A percentile compares a stretch with the other conserved stretches of the same genome.
Evolutionary conservation across 108 stramenopile species (phyloP).

Genomic region (Skeletonema potamos): DNA sequence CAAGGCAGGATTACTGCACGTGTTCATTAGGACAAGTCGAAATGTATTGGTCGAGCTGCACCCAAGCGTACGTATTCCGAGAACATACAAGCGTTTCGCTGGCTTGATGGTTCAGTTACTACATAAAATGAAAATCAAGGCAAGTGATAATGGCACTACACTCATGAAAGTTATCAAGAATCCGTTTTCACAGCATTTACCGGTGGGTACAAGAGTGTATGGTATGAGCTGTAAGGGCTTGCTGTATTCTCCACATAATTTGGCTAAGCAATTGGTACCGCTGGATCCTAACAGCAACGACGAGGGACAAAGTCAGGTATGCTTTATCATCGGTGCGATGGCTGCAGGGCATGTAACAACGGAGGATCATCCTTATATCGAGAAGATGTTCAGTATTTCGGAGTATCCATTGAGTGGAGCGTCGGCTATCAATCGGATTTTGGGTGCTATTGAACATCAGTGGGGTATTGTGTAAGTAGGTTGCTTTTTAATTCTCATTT

Average conservation of each 20-base stretch:
- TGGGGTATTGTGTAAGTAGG: slow-evolving; percentile 92
- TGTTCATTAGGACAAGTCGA: slow-evolving; percentile 90
- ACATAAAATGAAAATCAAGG: slow-evolving; percentile 99
- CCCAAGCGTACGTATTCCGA: slow-evolving; percentile 91
- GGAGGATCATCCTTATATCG: slow-evolving; percentile 95
- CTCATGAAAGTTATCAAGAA: slow-evolving; percentile 98
- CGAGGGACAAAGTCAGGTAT: slow-evolving; percentile 63
- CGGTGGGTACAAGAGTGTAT: slow-evolving; percentile 89
- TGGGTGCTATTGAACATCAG: slow-evolving; percentile 92
- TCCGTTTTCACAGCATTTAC: slow-evolving; percentile 95
- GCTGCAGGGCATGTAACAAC: slow-evolving; percentile 89
- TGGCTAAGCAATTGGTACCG: slow-evolving; percentile 82
- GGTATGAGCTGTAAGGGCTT: slow-evolving; percentile 84
- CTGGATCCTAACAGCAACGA: slow-evolving; percentile 33
- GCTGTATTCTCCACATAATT: slow-evolving; percentile 81
- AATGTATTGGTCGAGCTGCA: slow-evolving; percentile 97
- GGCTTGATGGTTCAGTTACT: slow-evolving; percentile 95
- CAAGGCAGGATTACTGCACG: slow-evolving; percentile 92
- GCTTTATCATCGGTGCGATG: slow-evolving; percentile 97
- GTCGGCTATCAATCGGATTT: slow-evolving; percentile 86
- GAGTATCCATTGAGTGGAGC: slow-evolving; percentile 96
- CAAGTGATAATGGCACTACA: slow-evolving; percentile 86
- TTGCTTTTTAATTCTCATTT: not conserved
- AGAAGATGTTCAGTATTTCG: slow-evolving; percentile 92
- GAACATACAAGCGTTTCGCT: slow-evolving; percentile 97